These are phyloP conservation scores for Malassezia caprae DNA, from an alignment of 1,284 basidiomycete species.

Conservation along the genomic window DNA sequence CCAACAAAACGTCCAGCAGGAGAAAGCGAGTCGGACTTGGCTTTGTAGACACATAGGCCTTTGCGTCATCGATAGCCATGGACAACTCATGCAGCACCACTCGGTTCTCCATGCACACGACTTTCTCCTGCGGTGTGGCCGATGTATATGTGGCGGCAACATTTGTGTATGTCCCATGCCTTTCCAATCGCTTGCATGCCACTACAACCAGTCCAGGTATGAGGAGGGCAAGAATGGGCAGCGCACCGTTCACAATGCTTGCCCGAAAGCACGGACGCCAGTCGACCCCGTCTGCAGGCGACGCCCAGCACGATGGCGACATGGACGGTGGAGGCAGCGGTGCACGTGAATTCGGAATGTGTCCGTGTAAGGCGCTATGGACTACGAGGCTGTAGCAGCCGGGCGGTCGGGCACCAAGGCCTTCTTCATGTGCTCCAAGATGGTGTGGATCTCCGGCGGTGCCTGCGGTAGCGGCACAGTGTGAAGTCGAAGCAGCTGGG, in stretches of 20 bases:
- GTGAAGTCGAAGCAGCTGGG: constrained; percentile 60
- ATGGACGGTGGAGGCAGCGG: neutral
- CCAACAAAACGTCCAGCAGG: neutral
- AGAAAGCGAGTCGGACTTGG: neutral
- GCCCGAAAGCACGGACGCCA: constrained; percentile 11
- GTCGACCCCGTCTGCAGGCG: neutral
- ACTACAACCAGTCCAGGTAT: neutral
- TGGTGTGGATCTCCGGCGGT: constrained; percentile 40
- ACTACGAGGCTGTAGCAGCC: neutral
- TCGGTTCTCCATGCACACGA: neutral
- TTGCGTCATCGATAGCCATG: neutral
- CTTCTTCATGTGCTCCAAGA: constrained; percentile 40
- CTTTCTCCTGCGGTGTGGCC: neutral
- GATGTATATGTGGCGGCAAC: neutral
- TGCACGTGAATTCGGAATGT: neutral
- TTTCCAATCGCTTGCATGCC: too few relatives aligned
- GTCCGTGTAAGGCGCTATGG: neutral
- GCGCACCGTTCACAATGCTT: neutral
- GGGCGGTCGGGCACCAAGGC: constrained; percentile 15
- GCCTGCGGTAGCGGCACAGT: constrained; percentile 29
- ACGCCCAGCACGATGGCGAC: neutral
- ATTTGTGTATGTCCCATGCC: neutral
- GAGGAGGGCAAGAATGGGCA: neutral
- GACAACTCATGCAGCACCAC: neutral
- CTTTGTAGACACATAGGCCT: neutral